Evolutionary conservation across 441 rosid genomes (phyloP).

Genomic region (Adansonia madagascariensis): DNA sequence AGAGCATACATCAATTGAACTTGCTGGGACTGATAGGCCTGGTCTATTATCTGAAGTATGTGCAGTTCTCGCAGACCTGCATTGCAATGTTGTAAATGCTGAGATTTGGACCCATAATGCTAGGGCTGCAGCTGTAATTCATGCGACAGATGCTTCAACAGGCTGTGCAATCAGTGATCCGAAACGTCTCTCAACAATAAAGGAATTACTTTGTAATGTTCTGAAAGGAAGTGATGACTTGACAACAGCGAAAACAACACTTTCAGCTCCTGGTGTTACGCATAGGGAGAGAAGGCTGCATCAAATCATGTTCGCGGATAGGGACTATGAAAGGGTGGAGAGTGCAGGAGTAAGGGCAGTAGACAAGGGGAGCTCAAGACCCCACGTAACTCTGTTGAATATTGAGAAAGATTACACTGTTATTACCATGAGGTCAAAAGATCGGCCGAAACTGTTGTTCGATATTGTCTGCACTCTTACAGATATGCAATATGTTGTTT

Average conservation of each 20-base stretch:
- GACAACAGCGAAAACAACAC: constrained; percentile 64
- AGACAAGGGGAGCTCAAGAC: constrained; percentile 50
- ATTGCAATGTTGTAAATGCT: constrained; percentile 80
- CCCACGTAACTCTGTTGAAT: constrained; percentile 67
- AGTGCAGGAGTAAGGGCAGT: constrained; percentile 40
- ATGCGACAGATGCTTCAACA: constrained; percentile 70
- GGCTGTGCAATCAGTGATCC: constrained; percentile 66
- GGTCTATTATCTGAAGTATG: constrained; percentile 91
- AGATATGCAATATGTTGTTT: constrained; percentile 93
- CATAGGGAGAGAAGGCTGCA: constrained; percentile 88
- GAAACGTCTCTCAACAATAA: constrained; percentile 58
- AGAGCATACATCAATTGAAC: constrained; percentile 85
- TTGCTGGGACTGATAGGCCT: constrained; percentile 82
- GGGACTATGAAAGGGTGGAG: constrained; percentile 70
- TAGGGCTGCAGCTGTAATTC: constrained; percentile 90
- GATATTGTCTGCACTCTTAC: constrained; percentile 89
- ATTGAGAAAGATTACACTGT: constrained; percentile 85
- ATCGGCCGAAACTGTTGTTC: constrained; percentile 90
- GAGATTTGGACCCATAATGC: constrained; percentile 96
- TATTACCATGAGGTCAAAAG: constrained; percentile 80
- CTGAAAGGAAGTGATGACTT: constrained; percentile 63
- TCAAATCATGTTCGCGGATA: constrained; percentile 68
- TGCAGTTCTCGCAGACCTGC: constrained; percentile 81
- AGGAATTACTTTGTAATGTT: constrained; percentile 70
- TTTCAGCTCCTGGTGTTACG: constrained; percentile 67